A percentile compares a stretch with the other conserved stretches of the same genome.
Evolutionary conservation across 2,329 filamentous ascomycete species (phyloP).

Genomic region (Zymoseptoria passerinii): DNA sequence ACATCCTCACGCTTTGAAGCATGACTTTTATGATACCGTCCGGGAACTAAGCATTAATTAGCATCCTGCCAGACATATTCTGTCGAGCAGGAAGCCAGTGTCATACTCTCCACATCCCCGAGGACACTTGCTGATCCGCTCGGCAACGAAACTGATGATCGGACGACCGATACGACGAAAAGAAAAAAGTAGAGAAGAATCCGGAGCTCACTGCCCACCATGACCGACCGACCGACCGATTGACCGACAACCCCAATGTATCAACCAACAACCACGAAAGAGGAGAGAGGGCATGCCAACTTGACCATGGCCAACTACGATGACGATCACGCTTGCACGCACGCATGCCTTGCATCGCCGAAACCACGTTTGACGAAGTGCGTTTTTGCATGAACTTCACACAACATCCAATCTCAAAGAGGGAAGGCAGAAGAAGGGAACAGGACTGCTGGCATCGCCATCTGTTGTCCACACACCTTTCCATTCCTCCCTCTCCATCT

Average conservation of each 20-base stretch:
- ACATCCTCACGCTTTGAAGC: conserved; percentile 6
- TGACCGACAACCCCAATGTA: not conserved
- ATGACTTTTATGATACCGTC: conserved; percentile 9
- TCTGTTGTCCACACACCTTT: not conserved
- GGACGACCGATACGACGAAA: conserved; percentile 15
- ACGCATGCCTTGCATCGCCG: not conserved
- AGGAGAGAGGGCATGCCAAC: not conserved
- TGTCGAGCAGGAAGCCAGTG: not conserved
- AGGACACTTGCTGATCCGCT: conserved; percentile 7
- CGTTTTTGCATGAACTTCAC: not conserved
- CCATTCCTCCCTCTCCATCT: not conserved
- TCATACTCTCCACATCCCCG: conserved; percentile 5
- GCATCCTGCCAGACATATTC: conserved; percentile 10
- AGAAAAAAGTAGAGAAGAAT: conserved; percentile 17
- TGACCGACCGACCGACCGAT: conserved; percentile 3
- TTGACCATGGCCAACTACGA: not conserved
- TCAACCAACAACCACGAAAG: not conserved
- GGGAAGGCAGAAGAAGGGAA: not conserved
- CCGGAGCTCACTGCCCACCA: conserved; percentile 14
- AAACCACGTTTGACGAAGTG: not conserved
- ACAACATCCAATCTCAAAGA: not conserved
- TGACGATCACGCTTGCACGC: not conserved
- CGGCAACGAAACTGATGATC: conserved; percentile 11
- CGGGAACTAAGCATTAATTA: conserved; percentile 12
- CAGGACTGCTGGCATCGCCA: not conserved